A percentile compares a stretch with the other conserved stretches of the same genome.
Conservation (phyloP, 2,329 filamentous ascomycete genomes). For the Corniculantispora saksenae region DNA sequence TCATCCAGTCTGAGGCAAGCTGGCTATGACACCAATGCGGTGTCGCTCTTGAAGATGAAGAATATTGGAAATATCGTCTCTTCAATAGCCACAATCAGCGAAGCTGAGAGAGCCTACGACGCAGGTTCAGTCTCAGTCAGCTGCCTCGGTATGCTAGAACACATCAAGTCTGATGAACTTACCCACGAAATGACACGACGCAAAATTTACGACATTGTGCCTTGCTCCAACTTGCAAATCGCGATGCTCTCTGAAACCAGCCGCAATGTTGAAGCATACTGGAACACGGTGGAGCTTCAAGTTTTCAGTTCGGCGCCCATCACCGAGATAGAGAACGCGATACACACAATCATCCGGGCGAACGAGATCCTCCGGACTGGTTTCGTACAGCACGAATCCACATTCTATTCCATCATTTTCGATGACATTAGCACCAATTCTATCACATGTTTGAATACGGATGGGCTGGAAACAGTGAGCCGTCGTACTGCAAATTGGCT, state of each 20-base stretch:
- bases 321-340: conserved; percentile 47
- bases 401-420: conserved; percentile 58
- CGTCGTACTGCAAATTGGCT: conserved; percentile 41
- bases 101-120: not conserved
- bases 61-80: conserved; percentile 32
- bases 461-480: conserved; percentile 37
- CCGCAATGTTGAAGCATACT: conserved; percentile 63
- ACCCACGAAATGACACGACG: conserved; percentile 2
- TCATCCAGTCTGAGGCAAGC: conserved; percentile 62
- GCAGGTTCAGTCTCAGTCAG: not conserved
- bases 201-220: conserved; percentile 46
- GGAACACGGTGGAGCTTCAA: conserved; percentile 74
- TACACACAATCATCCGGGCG: conserved; percentile 48
- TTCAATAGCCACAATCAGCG: conserved; percentile 22
- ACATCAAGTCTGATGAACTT: conserved; percentile 1
- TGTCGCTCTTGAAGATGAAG: conserved; percentile 61
- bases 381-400: conserved; percentile 57
- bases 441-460: conserved; percentile 41
- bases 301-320: conserved; percentile 41
- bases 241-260: conserved; percentile 80
- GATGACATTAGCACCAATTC: conserved; percentile 45
- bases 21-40: conserved; percentile 57
- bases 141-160: not conserved
- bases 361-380: conserved; percentile 75
- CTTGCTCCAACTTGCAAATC: conserved; percentile 72